These are phyloP conservation scores for Sodiomyces alkalinus DNA, from an alignment of 2,329 filamentous ascomycete species.

Conservation along the genomic window DNA sequence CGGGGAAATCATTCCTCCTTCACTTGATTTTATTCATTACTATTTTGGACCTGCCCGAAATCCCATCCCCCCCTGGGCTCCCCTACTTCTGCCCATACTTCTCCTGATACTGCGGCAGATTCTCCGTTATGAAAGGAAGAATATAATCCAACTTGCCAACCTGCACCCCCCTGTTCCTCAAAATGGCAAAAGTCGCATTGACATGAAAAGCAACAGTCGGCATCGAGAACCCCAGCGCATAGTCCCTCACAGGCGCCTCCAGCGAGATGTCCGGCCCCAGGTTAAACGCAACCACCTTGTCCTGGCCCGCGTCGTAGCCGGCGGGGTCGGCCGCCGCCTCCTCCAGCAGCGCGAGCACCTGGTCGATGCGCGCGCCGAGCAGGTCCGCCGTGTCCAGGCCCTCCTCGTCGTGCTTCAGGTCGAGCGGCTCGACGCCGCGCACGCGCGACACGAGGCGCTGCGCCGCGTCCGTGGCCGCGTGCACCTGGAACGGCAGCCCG, in stretches of 20 bases:
- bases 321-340: neutral
- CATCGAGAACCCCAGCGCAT: constrained; percentile 30
- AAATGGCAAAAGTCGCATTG: constrained; percentile 41
- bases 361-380: neutral
- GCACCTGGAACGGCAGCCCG: constrained; percentile 1
- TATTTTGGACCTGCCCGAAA: too few relatives aligned
- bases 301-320: neutral
- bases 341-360: neutral
- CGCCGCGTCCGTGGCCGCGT: neutral
- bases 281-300: constrained; percentile 6
- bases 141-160: constrained; percentile 47
- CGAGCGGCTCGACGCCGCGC: neutral
- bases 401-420: neutral
- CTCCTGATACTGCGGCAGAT: too few relatives aligned
- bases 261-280: constrained; percentile 15
- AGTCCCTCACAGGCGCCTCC: constrained; percentile 18
- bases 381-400: neutral
- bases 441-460: neutral
- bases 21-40: too few relatives aligned
- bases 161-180: constrained; percentile 43
- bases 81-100: too few relatives aligned
- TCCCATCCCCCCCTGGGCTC: too few relatives aligned
- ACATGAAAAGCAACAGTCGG: constrained; percentile 54
- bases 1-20: too few relatives aligned
- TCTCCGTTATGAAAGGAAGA: constrained; percentile 14